Conservation (phyloP, 495 filamentous ascomycete genomes). For the Chaetomium cochliodes region DNA sequence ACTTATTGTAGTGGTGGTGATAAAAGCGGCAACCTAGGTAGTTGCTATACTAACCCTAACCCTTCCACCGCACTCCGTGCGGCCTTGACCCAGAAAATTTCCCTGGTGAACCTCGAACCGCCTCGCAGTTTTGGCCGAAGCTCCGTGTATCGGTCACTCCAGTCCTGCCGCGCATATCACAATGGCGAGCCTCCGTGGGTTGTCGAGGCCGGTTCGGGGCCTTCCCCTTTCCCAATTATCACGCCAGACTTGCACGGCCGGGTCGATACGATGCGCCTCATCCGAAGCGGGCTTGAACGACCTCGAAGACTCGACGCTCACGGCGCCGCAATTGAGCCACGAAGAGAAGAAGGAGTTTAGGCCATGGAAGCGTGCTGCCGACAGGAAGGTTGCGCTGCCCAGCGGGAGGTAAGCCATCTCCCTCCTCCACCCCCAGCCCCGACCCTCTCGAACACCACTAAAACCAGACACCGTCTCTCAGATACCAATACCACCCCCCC, state of each 20-base stretch:
- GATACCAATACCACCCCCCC: conserved; percentile 90
- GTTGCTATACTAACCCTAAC: conserved; percentile 22
- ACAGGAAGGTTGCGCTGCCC: conserved; percentile 42
- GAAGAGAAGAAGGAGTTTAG: conserved; percentile 39
- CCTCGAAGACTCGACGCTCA: conserved; percentile 43
- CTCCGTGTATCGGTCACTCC: conserved; percentile 18
- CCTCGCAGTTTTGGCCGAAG: conserved; percentile 21
- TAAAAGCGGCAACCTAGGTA: too few species aligned
- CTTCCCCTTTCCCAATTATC: conserved; percentile 32
- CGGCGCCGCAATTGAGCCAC: conserved; percentile 32
- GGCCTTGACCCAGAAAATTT: conserved; percentile 29
- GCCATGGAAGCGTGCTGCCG: conserved; percentile 46
- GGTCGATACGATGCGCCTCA: conserved; percentile 40
- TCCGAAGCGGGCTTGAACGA: conserved; percentile 39
- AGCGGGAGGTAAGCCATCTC: conserved; percentile 36
- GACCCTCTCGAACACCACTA: background rate
- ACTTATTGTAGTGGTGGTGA: too few species aligned
- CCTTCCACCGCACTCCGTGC: conserved; percentile 13
- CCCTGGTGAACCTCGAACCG: conserved; percentile 17
- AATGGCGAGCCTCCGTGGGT: conserved; percentile 39
- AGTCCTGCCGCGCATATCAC: conserved; percentile 10
- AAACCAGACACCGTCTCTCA: conserved; percentile 32
- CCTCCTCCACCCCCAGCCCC: background rate
- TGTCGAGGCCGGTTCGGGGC: conserved; percentile 32
- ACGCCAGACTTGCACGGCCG: conserved; percentile 27